Conservation (phyloP, 306 rosid genomes). For the Psophocarpus tetragonolobus region DNA sequence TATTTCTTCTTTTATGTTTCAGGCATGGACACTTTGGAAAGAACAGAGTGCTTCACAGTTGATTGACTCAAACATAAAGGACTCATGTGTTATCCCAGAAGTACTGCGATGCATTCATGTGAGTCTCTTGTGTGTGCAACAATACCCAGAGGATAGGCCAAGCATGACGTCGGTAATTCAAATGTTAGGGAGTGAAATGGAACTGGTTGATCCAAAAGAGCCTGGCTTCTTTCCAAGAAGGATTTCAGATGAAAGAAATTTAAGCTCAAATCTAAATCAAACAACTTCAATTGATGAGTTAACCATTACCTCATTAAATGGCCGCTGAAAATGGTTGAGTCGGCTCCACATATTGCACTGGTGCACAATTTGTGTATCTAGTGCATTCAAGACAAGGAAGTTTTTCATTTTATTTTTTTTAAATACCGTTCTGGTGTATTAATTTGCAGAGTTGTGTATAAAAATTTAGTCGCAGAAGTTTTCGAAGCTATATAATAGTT, state of each 20-base stretch:
- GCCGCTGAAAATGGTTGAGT: not conserved
- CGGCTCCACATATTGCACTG: not conserved
- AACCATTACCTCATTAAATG: not conserved
- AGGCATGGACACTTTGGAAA: conserved; percentile 59
- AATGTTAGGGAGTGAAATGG: conserved; percentile 44
- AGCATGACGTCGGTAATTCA: conserved; percentile 36
- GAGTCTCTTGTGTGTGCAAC: conserved; percentile 54
- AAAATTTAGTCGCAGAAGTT: not conserved
- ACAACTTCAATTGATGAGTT: not conserved
- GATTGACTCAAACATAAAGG: conserved; percentile 36
- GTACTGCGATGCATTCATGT: conserved; percentile 49
- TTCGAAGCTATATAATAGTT: not conserved
- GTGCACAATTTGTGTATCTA: not conserved
- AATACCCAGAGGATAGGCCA: conserved; percentile 6
- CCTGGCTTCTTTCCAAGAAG: conserved; percentile 40
- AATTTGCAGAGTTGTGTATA: not conserved
- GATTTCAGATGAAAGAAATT: not conserved
- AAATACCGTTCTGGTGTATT: not conserved
- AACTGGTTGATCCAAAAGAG: conserved; percentile 47
- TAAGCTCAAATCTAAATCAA: not conserved
- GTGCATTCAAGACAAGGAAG: not conserved
- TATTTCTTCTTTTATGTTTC: not conserved
- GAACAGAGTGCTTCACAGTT: conserved; percentile 39
- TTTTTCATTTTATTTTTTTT: too few relatives aligned
- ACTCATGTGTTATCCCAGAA: conserved; percentile 18